Conservation (phyloP, 2,329 filamentous ascomycete genomes). For the Colletotrichum sp. region DNA sequence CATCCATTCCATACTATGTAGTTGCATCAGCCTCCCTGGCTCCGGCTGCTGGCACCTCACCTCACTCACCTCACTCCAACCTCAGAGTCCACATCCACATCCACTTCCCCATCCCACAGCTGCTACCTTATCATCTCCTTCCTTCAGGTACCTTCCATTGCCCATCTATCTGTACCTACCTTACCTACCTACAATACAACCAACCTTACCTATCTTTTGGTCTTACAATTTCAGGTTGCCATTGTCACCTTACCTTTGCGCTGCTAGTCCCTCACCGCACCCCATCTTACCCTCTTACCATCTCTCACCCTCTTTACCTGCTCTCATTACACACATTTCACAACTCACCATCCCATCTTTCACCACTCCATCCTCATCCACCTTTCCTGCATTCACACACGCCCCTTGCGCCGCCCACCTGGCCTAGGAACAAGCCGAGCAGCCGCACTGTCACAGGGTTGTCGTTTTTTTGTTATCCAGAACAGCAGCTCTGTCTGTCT, state of each 20-base stretch:
- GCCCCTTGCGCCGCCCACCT: not conserved
- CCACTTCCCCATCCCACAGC: not conserved
- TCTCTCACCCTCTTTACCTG: not conserved
- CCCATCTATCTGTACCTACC: not conserved
- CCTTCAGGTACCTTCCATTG: not conserved
- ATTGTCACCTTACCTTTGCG: not conserved
- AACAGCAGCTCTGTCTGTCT: conserved; percentile 32
- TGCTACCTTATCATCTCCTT: not conserved
- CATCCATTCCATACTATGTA: not conserved
- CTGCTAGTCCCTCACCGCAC: not conserved
- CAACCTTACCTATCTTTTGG: not conserved
- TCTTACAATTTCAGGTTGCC: not conserved
- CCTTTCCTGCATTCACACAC: not conserved
- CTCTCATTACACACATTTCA: not conserved
- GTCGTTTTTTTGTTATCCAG: not conserved
- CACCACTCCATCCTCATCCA: not conserved
- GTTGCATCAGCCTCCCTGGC: conserved; percentile 2
- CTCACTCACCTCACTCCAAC: not conserved
- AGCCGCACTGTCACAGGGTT: not conserved
- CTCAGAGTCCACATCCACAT: not conserved
- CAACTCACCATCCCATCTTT: not conserved
- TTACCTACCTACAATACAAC: too few species aligned
- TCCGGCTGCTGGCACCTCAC: not conserved
- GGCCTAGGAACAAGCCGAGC: not conserved
- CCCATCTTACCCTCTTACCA: not conserved